A percentile compares a stretch with the other conserved stretches of the same genome.
Evolutionary conservation across 148 eudicot species (phyloP).

Genomic region (Simmondsia chinensis): DNA sequence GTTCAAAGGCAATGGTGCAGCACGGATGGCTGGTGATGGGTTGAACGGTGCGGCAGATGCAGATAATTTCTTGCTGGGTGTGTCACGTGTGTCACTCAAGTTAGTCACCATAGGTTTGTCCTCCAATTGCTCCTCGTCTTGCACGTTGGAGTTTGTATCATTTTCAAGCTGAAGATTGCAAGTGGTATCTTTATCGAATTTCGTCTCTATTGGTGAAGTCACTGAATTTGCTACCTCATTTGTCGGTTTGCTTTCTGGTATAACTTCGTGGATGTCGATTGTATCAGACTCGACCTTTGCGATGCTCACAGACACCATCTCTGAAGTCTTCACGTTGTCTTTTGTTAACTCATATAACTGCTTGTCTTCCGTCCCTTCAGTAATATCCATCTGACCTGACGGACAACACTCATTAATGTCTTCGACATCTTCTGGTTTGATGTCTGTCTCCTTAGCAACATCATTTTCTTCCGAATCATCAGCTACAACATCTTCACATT

Average conservation of each 20-base stretch:
- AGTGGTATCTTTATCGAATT: constrained; percentile 18
- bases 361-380: constrained; percentile 26
- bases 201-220: constrained; percentile 21
- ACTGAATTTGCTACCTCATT: constrained; percentile 17
- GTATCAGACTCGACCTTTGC: constrained; percentile 29
- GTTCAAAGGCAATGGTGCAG: constrained; percentile 49
- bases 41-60: constrained; percentile 91
- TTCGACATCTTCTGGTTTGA: constrained; percentile 18
- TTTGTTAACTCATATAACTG: constrained; percentile 16
- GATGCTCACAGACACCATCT: constrained; percentile 11
- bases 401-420: constrained; percentile 22
- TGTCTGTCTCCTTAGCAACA: constrained; percentile 11
- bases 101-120: constrained; percentile 37
- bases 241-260: constrained; percentile 20
- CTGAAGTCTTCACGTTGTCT: constrained; percentile 17
- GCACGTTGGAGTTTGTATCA: constrained; percentile 13
- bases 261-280: constrained; percentile 40
- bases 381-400: constrained; percentile 19
- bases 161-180: constrained; percentile 14
- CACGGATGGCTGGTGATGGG: constrained; percentile 51
- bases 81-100: constrained; percentile 42
- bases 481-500: constrained; percentile 17
- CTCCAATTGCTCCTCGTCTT: constrained; percentile 39
- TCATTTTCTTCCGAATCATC: constrained; percentile 17
- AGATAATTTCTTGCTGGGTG: constrained; percentile 67